Base-by-base conservation (phyloP, 2,329 filamentous ascomycete genomes). In the Microdochium paspali region DNA sequence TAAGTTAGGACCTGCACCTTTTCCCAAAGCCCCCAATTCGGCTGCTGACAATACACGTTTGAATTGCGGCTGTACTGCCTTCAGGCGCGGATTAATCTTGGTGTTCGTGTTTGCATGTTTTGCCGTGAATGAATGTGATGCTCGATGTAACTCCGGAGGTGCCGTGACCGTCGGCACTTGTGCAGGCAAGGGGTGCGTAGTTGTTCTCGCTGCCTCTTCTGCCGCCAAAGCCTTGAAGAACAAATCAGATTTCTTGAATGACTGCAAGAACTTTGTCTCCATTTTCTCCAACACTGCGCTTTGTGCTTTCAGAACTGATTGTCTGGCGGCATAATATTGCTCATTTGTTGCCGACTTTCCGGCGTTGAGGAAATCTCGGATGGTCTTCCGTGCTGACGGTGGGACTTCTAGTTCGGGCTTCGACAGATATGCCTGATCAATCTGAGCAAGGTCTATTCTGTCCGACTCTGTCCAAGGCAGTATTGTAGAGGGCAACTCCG, bases 221-320 rank as follows among this genome's bases (percentile, higher is more conserved):
- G 91, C 87, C 7, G 91, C 89, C 1, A 98, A 74, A 61, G 90
- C 96, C 63, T 98, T 98, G 72, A 93, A 97, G 63, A 90, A 98
- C 1, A 98, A 67, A 59, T 97, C 93, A 0, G 93, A 95, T 56
- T 83, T 87, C 60, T 90, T 95, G 70, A 98, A 98, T 20, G 79
- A 80, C 18, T 85, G 82, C 53, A 93, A 93, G 60, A 95, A 80
- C 13, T 77, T 80, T 21, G 81, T 80, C 58, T 90, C 84, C 80
- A 98, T 87, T 56, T 87, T 83, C 51, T 95, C 87, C 48, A 96
- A 76, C 0, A 90, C 85, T 2, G 80, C 76, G 18, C 87, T 91
- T 62, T 98, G 93, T 0, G 87, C 84, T 51, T 79, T 80, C 32
- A 98, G 64, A 23, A 98, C 84, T 28, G 89, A 85, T 30, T 84